Evolutionary conservation across 2,329 filamentous ascomycete genomes (phyloP).

Genomic region (Arthrobotrys iridis): DNA sequence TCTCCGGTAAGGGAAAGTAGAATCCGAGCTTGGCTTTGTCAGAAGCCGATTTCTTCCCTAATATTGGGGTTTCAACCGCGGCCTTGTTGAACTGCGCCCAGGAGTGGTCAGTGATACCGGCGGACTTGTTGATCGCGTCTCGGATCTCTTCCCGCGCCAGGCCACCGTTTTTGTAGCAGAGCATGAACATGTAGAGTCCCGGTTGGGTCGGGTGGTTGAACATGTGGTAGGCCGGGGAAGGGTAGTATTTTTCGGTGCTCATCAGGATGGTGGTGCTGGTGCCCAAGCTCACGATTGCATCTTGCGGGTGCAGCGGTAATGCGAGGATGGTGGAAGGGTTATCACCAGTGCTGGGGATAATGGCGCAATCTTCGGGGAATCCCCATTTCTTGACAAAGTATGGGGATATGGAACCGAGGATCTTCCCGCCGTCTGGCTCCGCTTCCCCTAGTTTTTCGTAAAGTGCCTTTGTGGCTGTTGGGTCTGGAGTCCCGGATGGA

Average conservation of each 20-base stretch:
- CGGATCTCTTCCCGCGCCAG: constrained; percentile 90
- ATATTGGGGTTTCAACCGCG: constrained; percentile 73
- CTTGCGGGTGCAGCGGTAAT: constrained; percentile 83
- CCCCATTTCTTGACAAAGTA: constrained; percentile 85
- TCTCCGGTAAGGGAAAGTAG: constrained; percentile 96
- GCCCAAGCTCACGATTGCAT: constrained; percentile 93
- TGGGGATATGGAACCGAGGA: constrained; percentile 76
- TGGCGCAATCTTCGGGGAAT: constrained; percentile 75
- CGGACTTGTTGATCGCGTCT: constrained; percentile 74
- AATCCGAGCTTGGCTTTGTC: constrained; percentile 83
- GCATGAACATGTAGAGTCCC: constrained; percentile 99
- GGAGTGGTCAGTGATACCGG: constrained; percentile 65
- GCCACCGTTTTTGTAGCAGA: constrained; percentile 98
- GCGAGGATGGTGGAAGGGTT: constrained; percentile 95
- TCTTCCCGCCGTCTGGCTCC: constrained; percentile 79
- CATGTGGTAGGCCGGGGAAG: constrained; percentile 92
- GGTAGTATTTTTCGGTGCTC: constrained; percentile 90
- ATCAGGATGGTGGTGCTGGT: constrained; percentile 98
- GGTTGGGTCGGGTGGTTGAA: constrained; percentile 95
- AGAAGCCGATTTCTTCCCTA: constrained; percentile 66
- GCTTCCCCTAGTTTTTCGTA: constrained; percentile 82
- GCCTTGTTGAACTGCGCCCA: constrained; percentile 85
- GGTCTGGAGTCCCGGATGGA: constrained; percentile 63
- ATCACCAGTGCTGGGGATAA: constrained; percentile 91
- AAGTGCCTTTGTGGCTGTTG: constrained; percentile 71